phyloP scores from a whole-genome alignment of 768 basidiomycete species.

The Hydnomerulius pinastri region DNA sequence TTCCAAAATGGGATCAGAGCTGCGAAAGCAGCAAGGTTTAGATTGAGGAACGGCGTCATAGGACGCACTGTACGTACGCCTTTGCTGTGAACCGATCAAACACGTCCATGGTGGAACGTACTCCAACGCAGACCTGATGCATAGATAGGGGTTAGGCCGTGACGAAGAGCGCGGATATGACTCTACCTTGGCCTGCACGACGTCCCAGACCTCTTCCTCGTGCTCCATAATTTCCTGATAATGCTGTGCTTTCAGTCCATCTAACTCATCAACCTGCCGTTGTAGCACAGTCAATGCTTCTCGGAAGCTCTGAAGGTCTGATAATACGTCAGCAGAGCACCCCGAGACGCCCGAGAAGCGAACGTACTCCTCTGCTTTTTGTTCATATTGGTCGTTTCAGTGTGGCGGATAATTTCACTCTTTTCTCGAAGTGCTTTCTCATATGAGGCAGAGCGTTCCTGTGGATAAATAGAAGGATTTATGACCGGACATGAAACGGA shows the following conservation, averaged over 20 bases:
- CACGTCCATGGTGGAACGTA: slow-evolving; percentile 89
- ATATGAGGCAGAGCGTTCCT: slow-evolving; percentile 86
- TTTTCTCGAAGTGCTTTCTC: slow-evolving; percentile 82
- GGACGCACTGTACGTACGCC: slow-evolving; percentile 55
- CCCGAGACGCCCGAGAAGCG: slow-evolving; percentile 2
- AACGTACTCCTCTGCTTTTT: slow-evolving; percentile 80
- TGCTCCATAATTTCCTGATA: slow-evolving; percentile 89
- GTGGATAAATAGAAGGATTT: slow-evolving; percentile 11
- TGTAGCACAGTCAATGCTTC: slow-evolving; percentile 81
- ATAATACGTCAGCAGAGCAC: slow-evolving; percentile 10
- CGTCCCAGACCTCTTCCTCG: slow-evolving; percentile 95
- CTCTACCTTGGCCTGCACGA: slow-evolving; percentile 78
- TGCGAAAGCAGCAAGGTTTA: slow-evolving; percentile 29
- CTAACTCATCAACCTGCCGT: slow-evolving; percentile 88
- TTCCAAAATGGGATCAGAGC: slow-evolving; percentile 88
- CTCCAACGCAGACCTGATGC: slow-evolving; percentile 70
- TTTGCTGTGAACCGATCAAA: slow-evolving; percentile 87
- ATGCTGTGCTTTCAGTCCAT: slow-evolving; percentile 80
- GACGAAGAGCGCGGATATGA: neutral
- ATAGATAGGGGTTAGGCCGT: slow-evolving; percentile 14
- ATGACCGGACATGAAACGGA: neutral
- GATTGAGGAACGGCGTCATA: slow-evolving; percentile 9
- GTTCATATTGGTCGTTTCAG: slow-evolving; percentile 84
- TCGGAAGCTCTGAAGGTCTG: slow-evolving; percentile 87
- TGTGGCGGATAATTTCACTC: slow-evolving; percentile 81